phyloP scores from a whole-genome alignment of 1,284 basidiomycete species.

The Mycena sp. region DNA sequence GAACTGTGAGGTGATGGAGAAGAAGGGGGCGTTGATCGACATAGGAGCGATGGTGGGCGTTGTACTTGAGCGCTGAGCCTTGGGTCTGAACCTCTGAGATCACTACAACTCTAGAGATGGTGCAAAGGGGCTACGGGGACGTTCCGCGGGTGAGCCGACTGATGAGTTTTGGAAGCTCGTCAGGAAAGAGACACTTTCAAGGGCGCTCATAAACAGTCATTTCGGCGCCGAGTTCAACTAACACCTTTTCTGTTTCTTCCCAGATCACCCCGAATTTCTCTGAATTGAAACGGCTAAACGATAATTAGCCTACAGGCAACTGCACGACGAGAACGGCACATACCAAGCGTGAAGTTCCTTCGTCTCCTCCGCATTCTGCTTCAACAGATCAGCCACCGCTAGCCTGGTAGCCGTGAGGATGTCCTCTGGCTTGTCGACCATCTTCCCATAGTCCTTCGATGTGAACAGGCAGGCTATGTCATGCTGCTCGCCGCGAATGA shows the following conservation, averaged over 20 bases:
- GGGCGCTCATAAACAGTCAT: constrained; percentile 44
- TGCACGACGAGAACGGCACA: constrained; percentile 6
- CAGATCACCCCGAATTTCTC: constrained; percentile 52
- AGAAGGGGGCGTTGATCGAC: background rate
- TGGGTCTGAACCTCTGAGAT: too few relatives aligned
- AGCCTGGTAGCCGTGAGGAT: constrained; percentile 45
- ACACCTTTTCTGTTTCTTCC: constrained; percentile 45
- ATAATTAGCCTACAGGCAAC: background rate
- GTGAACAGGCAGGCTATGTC: constrained; percentile 52
- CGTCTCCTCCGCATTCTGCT: constrained; percentile 39
- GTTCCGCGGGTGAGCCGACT: too few relatives aligned
- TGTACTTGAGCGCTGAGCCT: too few relatives aligned
- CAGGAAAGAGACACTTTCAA: too few relatives aligned
- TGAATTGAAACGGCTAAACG: constrained; percentile 49
- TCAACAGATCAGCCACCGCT: constrained; percentile 45
- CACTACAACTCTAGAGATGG: too few relatives aligned
- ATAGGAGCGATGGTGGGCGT: too few relatives aligned
- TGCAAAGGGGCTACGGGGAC: too few relatives aligned
- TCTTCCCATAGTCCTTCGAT: constrained; percentile 47
- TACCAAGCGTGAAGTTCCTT: constrained; percentile 51
- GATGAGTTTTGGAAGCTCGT: too few relatives aligned
- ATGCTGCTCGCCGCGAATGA: constrained; percentile 44
- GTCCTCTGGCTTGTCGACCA: constrained; percentile 45
- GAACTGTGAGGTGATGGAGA: background rate
- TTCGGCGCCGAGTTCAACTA: constrained; percentile 41